A percentile compares a stretch with the other conserved stretches of the same genome.
Conservation (phyloP, 176 grass and related monocot genomes). For the Panicum miliaceum region DNA sequence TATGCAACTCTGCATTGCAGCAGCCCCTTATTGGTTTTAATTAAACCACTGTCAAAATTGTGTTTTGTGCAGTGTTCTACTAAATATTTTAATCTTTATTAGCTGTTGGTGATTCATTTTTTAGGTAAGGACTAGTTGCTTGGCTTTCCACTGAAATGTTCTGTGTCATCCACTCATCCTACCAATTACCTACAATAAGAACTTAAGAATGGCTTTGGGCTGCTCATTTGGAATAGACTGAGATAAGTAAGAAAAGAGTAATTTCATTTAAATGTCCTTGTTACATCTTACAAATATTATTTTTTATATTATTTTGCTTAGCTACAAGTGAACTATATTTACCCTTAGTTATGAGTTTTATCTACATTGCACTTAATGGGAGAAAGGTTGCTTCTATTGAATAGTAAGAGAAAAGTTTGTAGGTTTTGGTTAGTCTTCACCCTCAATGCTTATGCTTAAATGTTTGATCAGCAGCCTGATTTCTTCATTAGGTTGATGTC, state of each 20-base stretch:
- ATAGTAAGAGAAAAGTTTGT: background rate
- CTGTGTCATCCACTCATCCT: background rate
- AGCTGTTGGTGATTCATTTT: background rate
- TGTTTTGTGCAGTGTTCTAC: background rate
- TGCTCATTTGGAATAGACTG: background rate
- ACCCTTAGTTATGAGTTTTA: background rate
- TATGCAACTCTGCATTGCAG: background rate
- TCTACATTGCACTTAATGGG: background rate
- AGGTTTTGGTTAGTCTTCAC: background rate
- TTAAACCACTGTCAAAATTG: background rate
- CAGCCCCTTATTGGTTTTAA: background rate
- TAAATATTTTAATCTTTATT: background rate
- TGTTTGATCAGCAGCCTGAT: conserved; percentile 12
- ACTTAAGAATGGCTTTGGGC: background rate
- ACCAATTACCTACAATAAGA: background rate
- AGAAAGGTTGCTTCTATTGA: background rate
- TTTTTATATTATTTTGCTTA: background rate
- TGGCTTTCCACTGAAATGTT: background rate
- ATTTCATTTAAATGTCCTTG: too few species aligned
- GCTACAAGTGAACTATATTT: background rate
- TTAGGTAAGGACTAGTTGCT: background rate
- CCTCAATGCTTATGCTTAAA: conserved; percentile 18
- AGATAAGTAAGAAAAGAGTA: background rate
- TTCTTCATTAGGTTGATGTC: conserved; percentile 75
- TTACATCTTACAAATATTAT: too few species aligned